phyloP scores from a whole-genome alignment of 305 asterid species.

The Fraxinus greggii region DNA sequence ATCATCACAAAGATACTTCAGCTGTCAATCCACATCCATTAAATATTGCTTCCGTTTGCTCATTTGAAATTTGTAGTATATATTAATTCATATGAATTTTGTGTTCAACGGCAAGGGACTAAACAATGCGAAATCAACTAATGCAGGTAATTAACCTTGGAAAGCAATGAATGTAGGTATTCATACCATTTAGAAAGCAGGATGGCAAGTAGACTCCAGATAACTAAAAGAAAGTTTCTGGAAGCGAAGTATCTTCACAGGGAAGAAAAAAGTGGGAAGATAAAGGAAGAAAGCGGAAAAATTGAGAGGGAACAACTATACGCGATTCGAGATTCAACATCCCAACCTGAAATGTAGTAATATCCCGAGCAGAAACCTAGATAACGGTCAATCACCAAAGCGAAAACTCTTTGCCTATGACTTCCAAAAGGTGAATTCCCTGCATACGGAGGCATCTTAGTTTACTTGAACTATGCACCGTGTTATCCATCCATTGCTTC shows the following conservation, averaged over 20 bases:
- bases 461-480: not conserved
- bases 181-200: not conserved
- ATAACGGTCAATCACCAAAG: not conserved
- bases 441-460: not conserved
- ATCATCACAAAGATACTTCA: conserved; percentile 22
- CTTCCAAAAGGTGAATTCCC: not conserved
- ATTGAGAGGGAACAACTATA: not conserved
- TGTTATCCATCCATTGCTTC: not conserved
- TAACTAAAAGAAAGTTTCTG: not conserved
- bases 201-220: not conserved
- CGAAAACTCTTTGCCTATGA: not conserved
- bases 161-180: not conserved
- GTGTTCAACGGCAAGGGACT: not conserved
- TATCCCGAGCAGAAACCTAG: not conserved
- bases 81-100: not conserved
- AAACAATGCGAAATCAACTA: not conserved
- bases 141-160: not conserved
- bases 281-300: not conserved
- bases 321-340: not conserved
- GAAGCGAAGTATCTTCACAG: not conserved
- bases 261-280: not conserved
- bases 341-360: not conserved
- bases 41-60: not conserved
- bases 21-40: not conserved
- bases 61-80: conserved; percentile 14